Evolutionary conservation across 2,329 filamentous ascomycete species (phyloP).

Genomic region (Cordyceps militaris): DNA sequence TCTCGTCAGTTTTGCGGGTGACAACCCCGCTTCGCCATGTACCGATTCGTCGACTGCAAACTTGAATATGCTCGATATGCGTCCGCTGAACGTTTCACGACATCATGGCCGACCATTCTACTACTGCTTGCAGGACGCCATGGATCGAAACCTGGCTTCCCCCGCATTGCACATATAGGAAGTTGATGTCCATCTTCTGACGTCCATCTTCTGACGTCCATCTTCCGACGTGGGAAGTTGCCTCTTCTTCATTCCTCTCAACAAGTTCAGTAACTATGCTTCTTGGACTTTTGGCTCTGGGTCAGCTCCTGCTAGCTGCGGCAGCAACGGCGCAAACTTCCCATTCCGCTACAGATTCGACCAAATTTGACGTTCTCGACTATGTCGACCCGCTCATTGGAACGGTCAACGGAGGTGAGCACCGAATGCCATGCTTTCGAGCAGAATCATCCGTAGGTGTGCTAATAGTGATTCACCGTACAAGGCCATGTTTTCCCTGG

Average conservation of each 20-base stretch:
- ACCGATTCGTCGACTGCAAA: neutral
- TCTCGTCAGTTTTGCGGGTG: neutral
- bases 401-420: slow-evolving; percentile 21
- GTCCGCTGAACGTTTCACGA: neutral
- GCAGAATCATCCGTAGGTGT: neutral
- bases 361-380: slow-evolving; percentile 18
- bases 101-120: slow-evolving; percentile 8
- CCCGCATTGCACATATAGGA: neutral
- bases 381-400: slow-evolving; percentile 23
- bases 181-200: too few relatives aligned
- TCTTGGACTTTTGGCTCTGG: neutral
- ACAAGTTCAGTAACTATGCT: neutral
- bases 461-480: neutral
- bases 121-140: neutral
- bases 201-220: too few relatives aligned
- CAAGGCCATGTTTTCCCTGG: slow-evolving; percentile 24
- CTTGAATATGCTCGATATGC: neutral
- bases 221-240: neutral
- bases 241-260: neutral
- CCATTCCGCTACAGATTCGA: neutral
- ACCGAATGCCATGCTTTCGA: neutral
- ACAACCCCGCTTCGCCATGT: neutral
- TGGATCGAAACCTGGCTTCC: neutral
- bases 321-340: neutral
- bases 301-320: neutral